phyloP scores from a whole-genome alignment of 345 rosid species.

The Nasturtium officinale region DNA sequence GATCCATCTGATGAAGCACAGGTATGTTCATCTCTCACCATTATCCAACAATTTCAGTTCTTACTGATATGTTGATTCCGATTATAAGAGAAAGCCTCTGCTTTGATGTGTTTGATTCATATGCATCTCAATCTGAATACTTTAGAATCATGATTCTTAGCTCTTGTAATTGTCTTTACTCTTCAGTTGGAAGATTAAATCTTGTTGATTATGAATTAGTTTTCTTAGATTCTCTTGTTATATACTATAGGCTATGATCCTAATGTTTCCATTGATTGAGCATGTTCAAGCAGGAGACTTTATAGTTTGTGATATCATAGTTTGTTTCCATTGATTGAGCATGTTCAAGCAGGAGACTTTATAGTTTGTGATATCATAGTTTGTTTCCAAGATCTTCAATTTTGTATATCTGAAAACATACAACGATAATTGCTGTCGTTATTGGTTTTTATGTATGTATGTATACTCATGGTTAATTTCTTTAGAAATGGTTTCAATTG shows the following conservation, averaged over 20 bases:
- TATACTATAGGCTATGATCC: not conserved
- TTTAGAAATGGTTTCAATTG: conserved; percentile 11
- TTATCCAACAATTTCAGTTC: not conserved
- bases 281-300: not conserved
- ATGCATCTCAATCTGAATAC: not conserved
- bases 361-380: not conserved
- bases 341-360: not conserved
- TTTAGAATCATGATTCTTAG: not conserved
- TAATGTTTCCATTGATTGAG: not conserved
- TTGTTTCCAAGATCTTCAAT: not conserved
- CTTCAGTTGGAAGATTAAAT: not conserved
- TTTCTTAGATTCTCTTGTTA: not conserved
- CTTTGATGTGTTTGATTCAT: conserved; percentile 7
- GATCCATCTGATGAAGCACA: conserved; percentile 65
- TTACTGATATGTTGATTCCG: not conserved
- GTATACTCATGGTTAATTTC: conserved; percentile 9
- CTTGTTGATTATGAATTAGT: conserved; percentile 3
- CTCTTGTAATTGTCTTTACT: not conserved
- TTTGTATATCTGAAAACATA: not conserved
- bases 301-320: not conserved
- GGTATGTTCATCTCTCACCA: conserved; percentile 34
- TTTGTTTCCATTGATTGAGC: not conserved
- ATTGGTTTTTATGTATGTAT: not conserved
- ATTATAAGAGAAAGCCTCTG: not conserved
- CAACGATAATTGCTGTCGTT: not conserved